phyloP scores from a whole-genome alignment of 257 asterid species.

The Solanum bulbocastanum region DNA sequence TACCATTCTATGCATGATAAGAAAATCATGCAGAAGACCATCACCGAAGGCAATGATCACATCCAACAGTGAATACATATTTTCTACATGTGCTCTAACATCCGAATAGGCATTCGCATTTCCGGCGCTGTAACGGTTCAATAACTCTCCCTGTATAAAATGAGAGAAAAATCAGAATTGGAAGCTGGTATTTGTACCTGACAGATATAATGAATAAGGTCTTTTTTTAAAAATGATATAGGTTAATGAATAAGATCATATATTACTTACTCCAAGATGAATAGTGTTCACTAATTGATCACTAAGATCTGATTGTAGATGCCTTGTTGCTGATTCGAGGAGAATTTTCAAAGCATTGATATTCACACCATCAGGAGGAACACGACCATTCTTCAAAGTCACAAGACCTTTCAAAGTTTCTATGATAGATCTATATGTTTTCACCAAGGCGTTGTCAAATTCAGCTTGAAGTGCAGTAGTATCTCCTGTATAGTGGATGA shows the following conservation, averaged over 20 bases:
- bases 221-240: background rate
- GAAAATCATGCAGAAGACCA: constrained; percentile 56
- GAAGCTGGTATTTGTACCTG: background rate
- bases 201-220: background rate
- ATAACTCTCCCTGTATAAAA: constrained; percentile 51
- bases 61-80: constrained; percentile 36
- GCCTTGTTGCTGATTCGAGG: constrained; percentile 39
- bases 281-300: constrained; percentile 36
- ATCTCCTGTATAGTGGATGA: background rate
- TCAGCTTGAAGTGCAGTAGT: constrained; percentile 22
- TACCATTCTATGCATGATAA: constrained; percentile 63
- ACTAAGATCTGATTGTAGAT: constrained; percentile 48
- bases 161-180: background rate
- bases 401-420: constrained; percentile 27
- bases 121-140: constrained; percentile 25
- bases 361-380: constrained; percentile 29
- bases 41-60: constrained; percentile 50
- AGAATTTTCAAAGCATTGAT: constrained; percentile 49
- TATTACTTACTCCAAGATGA: constrained; percentile 50
- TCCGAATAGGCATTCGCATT: constrained; percentile 16
- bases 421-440: constrained; percentile 25
- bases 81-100: constrained; percentile 32
- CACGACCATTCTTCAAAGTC: constrained; percentile 24
- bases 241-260: background rate
- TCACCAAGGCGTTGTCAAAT: constrained; percentile 33